Evolutionary conservation across 2,329 filamentous ascomycete species (phyloP), one percentile per base, ranked within the genome.

Genomic region (Aureobasidium leucospermi): DNA sequence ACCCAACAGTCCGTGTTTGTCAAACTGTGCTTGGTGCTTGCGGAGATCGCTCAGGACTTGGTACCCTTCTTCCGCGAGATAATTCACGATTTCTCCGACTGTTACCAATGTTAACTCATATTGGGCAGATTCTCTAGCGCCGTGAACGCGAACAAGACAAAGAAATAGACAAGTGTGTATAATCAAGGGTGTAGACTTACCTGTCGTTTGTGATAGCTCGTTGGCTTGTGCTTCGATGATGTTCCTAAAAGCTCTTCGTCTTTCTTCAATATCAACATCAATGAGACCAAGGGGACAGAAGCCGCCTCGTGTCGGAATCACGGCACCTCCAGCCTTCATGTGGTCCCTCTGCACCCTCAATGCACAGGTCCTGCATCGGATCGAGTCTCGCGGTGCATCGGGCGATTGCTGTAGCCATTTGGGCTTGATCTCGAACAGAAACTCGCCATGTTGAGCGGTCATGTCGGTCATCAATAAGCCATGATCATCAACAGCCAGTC

Each of bases 401-500:
- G 75, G 76, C 5, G 76, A 78, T 58, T 78, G 77, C 6, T 66
- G 60, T 2, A 79, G 69, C 77, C 77, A 79, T 59, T 79, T 79
- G 0, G 77, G 76, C 61, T 79, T 79, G 59, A 78, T 67, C 62
- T 79, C 75, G 9, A 73, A 49, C 10, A 69, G 59, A 1, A 65
- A 58, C n/a, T 71, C 67, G 36, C 63, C 65, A 8, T 49, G 45
- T 15, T 46, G 38, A 6, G 68, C 63, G 6, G 67, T 69, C 70
- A 73, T 73, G 62, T 73, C 69, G 11, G 69, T 71, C 16, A 74
- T 62, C 8, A 74, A 65, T 13, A 72, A 59, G 34, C 67, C 71
- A 47, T 65, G 62, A 8, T 59, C 60, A 16, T 71, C 67, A 4
- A 45, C 48, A 6, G 67, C 66, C n/a, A 72, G 59, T 51, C 63